Conservation (phyloP, 768 basidiomycete genomes). For the Lactarius deliciosus region DNA sequence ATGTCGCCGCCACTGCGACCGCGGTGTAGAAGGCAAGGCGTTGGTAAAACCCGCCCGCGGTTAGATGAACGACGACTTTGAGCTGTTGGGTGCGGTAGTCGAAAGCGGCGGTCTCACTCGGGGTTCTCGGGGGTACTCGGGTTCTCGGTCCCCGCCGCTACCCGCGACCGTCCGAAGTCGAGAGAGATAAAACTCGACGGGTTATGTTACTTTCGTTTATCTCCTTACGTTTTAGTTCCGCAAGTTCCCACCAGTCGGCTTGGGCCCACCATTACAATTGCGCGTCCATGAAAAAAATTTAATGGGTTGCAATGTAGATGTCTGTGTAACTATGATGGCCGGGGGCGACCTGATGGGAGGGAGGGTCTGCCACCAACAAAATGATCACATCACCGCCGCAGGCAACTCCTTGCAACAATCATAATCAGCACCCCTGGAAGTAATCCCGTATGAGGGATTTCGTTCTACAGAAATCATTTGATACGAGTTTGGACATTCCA, state of each 20-base stretch:
- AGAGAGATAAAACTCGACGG: background rate
- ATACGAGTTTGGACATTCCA: background rate
- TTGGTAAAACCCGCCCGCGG: background rate
- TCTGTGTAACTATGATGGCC: background rate
- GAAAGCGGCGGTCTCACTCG: too few species aligned
- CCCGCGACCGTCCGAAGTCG: background rate
- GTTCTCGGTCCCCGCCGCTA: background rate
- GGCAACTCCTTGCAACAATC: background rate
- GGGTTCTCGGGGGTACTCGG: background rate
- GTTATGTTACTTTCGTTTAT: background rate
- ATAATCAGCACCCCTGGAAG: background rate
- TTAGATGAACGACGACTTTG: background rate
- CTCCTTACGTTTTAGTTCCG: background rate
- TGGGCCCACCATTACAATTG: background rate
- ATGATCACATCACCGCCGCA: background rate
- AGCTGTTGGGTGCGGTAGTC: too few species aligned
- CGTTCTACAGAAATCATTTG: background rate
- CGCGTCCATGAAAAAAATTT: background rate
- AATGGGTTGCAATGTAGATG: background rate
- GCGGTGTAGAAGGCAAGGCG: background rate
- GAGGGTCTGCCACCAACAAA: background rate
- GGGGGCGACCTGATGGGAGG: background rate
- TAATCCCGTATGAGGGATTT: background rate
- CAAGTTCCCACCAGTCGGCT: background rate
- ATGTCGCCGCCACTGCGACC: background rate